Evolutionary conservation across 1,139 yeast species (phyloP), one percentile per base, ranked within the genome.

Genomic region (Suhomyces bolitotheri): DNA sequence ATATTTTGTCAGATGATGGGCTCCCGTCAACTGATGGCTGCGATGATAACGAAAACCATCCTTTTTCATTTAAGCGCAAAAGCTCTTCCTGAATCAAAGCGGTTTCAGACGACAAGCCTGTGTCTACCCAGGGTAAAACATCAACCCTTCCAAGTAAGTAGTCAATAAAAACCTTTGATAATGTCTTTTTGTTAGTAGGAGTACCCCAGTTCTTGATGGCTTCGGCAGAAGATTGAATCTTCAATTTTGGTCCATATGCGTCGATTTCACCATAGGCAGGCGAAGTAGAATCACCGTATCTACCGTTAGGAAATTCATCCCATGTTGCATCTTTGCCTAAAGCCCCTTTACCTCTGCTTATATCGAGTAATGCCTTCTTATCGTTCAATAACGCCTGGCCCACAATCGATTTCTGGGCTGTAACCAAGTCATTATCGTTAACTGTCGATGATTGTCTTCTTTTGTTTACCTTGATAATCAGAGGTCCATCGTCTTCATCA

Each of bases 211-310:
- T 68, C 35, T 73, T 75, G 35, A 75, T 66, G 0, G 96, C 96
- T 51, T 74, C 79, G 27, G 73, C 71, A n/a, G 81, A 74, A 7
- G 89, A 75, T 39, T 58, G 59, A 10, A 86, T 78, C 52, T 89
- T 90, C 50, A 92, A 73, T 5, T 86, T 79, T 1, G 97, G 96
- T 2, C 98, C 97, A 60, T 92, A 92, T 22, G 97, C 98, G 56
- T 90, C 97, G 53, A 90, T 86, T 60, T 90, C 97, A 64, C 98
- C 98, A 62, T 85, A 92, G 0, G 98, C 92, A 5, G 98, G 98
- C 22, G 97, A 89, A 49, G 95, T 74, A 0, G 97, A 88, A 62
- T 94, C 97, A 62, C 98, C 97, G 60, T 89, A 92, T 64, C 98
- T 78, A 53, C 98, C 98, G 56, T 92, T 92, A 12, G 97, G 95